Percentiles rank a stretch among this genome's conserved stretches.
Conservation (phyloP, 352 stramenopile genomes). For the Globisporangium alternatum region DNA sequence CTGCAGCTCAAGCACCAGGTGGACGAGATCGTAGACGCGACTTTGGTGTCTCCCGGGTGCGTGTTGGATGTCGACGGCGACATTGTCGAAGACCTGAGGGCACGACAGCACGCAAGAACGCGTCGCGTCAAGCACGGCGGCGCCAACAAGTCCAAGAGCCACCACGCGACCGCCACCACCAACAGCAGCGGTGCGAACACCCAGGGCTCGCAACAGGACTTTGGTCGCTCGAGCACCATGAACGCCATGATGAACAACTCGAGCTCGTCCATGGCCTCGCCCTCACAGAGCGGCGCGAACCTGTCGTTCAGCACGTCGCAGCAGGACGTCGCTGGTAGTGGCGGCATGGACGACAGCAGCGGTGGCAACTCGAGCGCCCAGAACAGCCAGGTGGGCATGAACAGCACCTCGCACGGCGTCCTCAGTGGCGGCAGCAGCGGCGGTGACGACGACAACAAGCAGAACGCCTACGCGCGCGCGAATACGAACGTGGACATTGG, state of each 20-base stretch:
- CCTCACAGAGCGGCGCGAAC: slow-evolving; percentile 42
- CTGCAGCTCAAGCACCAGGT: slow-evolving; percentile 65
- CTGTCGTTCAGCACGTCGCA: slow-evolving; percentile 54
- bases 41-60: slow-evolving; percentile 71
- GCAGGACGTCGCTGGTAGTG: slow-evolving; percentile 28
- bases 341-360: slow-evolving; percentile 31
- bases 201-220: slow-evolving; percentile 31
- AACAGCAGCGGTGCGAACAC: slow-evolving; percentile 17
- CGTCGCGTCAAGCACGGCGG: slow-evolving; percentile 14
- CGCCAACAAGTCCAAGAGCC: slow-evolving; percentile 11
- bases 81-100: slow-evolving; percentile 67
- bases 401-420: slow-evolving; percentile 39
- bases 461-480: slow-evolving; percentile 56
- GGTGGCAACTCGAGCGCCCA: slow-evolving; percentile 35
- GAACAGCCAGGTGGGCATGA: slow-evolving; percentile 38
- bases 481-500: slow-evolving; percentile 77
- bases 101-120: slow-evolving; percentile 39
- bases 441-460: slow-evolving; percentile 38
- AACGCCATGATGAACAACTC: slow-evolving; percentile 30
- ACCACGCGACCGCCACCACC: slow-evolving; percentile 25
- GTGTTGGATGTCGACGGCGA: slow-evolving; percentile 77
- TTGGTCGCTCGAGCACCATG: slow-evolving; percentile 29
- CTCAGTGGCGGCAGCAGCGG: slow-evolving; percentile 31
- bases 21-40: slow-evolving; percentile 75
- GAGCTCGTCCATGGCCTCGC: slow-evolving; percentile 37